Base-by-base conservation (phyloP, 148 eudicot genomes). In the Chenopodium berlandieri region DNA sequence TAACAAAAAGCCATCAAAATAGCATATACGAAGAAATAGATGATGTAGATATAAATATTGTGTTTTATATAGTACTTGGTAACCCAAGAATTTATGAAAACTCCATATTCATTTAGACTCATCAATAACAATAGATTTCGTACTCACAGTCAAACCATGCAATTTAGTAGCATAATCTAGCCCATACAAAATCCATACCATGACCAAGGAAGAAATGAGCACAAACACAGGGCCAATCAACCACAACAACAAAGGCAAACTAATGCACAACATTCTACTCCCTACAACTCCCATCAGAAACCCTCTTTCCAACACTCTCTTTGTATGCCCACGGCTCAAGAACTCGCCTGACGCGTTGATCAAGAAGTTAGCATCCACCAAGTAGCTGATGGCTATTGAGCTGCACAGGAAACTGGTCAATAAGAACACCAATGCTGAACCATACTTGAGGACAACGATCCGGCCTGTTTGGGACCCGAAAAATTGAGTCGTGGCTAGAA, bases 301-400 rank as follows among this genome's bases (percentile, higher is more conserved):
- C 76, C 98, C 98, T 80, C 90, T 79, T 79, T 94, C 98, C 48
- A 89, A 37, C 50, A 90, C 80, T 23, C 14, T 76, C 73, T 81
- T 73, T 0, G 91, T 84, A 81, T 94, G 77, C 23, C 72, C 83
- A 9, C 77, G 78, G 22, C 76, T 60, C 54, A 78, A 77, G 44
- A 85, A 76, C 77, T 84, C 90, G 17, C 83, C 85, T 22, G 84
- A 70, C 1, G 93, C 91, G 62, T 94, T 92, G 62, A 94, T 90
- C 88, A 94, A 76, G 88, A 83, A 93, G 75, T 91, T 91, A 11
- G 95, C 91, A 68, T 94, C 97, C n/a, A 93, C 83, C 81, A 94
- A 64, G 86, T 76, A 84, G 19, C 89, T 88, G 0, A 91, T 66
- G 9, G 90, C 94, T 75, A 93, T 70, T 2, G 98, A 91, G 90